Evolutionary conservation across 1,284 basidiomycete genomes (phyloP), one percentile per base, ranked within the genome.

Genomic region (Pyrrhoderma noxium): DNA sequence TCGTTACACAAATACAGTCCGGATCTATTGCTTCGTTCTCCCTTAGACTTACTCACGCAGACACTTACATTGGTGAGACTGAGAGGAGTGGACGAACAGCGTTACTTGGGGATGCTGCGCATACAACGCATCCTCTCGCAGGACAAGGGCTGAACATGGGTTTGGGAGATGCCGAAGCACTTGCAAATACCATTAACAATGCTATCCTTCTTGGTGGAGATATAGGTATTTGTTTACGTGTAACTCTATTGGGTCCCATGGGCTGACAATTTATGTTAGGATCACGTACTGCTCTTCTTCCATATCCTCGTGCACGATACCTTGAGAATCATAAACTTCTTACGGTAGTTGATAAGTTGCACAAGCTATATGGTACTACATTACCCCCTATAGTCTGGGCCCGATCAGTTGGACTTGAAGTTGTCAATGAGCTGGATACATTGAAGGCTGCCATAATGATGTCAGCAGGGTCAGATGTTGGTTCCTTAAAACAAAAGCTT

Each of bases 91-190:
- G 72, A 0, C 79, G 95, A 2, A 94, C 89, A 0, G 93, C 85
- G 1, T 79, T 99, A 2, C 81, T 99, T 1, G 96, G 96, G 3
- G 96, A 99, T 67, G 94, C 96, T 1, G 95, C 94, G 13, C 96
- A 99, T 63, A 91, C 91, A 0, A 77, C 93, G 3, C 96, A 99
- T 63, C 96, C 96, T 0, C 79, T 99, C n/a, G 95, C 94, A 0
- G 96, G 96, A 1, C 96, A 99, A 64, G 96, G 95, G 0, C 71
- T 99, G 39, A 99, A 99, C 65, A 73, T 95, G 60, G 96, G 95
- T 16, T 70, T 99, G 14, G 88, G 77, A 1, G 95, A 99, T 63
- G 91, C 85, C 0, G 75, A 85, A 60, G 76, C 77, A 49, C 75
- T 95, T 18, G 71, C 80, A 1, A 69, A 72, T 35, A 81, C 79